These are phyloP conservation scores for Penicillium verhagenii DNA, from an alignment of 495 filamentous ascomycete species.

Conservation along the genomic window DNA sequence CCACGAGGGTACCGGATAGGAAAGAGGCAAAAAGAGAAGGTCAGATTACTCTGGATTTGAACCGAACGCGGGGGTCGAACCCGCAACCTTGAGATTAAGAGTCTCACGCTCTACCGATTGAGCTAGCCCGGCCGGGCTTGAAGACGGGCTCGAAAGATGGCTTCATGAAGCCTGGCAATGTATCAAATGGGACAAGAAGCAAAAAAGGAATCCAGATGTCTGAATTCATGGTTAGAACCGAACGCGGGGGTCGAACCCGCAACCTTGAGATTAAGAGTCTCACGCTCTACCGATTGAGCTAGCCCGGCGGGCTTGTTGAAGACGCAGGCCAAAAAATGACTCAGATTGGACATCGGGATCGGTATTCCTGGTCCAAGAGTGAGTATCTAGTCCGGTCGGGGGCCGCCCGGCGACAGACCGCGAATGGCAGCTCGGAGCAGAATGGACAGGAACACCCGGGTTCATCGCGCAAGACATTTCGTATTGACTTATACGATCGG, in stretches of 20 bases:
- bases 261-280: conserved; percentile 62
- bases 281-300: conserved; percentile 62
- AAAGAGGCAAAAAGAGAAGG: not conserved
- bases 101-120: conserved; percentile 61
- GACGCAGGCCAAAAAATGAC: not conserved
- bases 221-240: too few relatives aligned
- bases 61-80: conserved; percentile 59
- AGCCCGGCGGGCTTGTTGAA: conserved; percentile 44
- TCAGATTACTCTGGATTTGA: conserved; percentile 15
- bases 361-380: not conserved
- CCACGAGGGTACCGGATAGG: not conserved
- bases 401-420: too few relatives aligned
- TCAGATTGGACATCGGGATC: not conserved
- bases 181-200: too few relatives aligned
- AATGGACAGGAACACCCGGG: not conserved
- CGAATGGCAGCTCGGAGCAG: not conserved
- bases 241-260: conserved; percentile 59
- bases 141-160: not conserved
- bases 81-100: conserved; percentile 62
- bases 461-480: not conserved
- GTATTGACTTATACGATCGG: not conserved
- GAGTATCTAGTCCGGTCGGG: too few relatives aligned
- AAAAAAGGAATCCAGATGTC: too few relatives aligned
- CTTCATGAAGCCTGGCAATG: too few relatives aligned
- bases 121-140: conserved; percentile 49